Evolutionary conservation across 768 basidiomycete genomes (phyloP).

Genomic region (Leccinum uliginosum): DNA sequence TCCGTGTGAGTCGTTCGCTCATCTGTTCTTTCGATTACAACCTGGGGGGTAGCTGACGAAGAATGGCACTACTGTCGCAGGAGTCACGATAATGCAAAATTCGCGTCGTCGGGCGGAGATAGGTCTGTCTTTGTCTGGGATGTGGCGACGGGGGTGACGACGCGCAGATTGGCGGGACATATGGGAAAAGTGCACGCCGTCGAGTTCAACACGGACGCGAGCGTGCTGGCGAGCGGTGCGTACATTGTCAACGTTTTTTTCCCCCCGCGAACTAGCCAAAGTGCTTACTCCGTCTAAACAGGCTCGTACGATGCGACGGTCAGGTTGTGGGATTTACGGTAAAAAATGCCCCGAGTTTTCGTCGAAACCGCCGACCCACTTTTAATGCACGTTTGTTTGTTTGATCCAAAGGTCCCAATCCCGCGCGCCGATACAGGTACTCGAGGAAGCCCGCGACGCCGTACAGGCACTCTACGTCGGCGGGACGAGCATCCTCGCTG

Average conservation of each 20-base stretch:
- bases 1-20: slow-evolving; percentile 61
- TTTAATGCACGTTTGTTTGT: not conserved
- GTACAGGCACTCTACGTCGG: slow-evolving; percentile 76
- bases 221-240: slow-evolving; percentile 81
- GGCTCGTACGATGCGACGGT: slow-evolving; percentile 93
- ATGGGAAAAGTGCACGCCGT: slow-evolving; percentile 88
- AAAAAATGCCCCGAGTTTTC: rapidly evolving
- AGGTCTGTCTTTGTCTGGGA: slow-evolving; percentile 95
- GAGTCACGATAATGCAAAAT: slow-evolving; percentile 89
- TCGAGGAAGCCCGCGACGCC: slow-evolving; percentile 86
- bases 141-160: slow-evolving; percentile 81
- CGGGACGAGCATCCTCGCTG: slow-evolving; percentile 63
- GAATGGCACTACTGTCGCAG: slow-evolving; percentile 36
- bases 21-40: not conserved
- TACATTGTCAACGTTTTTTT: too few relatives aligned
- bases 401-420: slow-evolving; percentile 54
- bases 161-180: slow-evolving; percentile 81
- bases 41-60: not conserved
- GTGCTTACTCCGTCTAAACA: slow-evolving; percentile 27
- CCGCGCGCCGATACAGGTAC: slow-evolving; percentile 82
- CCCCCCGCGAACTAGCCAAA: too few relatives aligned
- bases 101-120: slow-evolving; percentile 93
- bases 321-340: slow-evolving; percentile 90
- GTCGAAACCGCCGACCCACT: not conserved
- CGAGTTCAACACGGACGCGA: slow-evolving; percentile 85